phyloP scores from a whole-genome alignment of 345 rosid genomes.

The Fremontodendron californicum region DNA sequence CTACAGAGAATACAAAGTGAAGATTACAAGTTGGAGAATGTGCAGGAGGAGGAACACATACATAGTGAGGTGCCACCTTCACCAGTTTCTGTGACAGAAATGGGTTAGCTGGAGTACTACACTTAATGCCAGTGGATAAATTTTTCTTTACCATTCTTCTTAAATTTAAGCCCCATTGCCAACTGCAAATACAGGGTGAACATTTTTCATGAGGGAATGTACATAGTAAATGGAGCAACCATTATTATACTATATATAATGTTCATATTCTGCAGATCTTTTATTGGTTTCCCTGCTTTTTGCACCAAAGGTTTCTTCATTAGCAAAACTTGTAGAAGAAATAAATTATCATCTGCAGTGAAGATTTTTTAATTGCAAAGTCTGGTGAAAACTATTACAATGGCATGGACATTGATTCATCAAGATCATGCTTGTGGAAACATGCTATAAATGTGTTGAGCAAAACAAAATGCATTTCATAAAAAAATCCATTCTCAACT shows the following conservation, averaged over 20 bases:
- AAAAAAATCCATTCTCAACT: too few relatives aligned
- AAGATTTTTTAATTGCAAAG: not conserved
- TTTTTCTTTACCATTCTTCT: not conserved
- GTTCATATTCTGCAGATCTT: not conserved
- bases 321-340: not conserved
- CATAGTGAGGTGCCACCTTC: conserved; percentile 31
- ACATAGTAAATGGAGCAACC: conserved; percentile 14
- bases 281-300: not conserved
- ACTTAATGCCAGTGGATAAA: conserved; percentile 29
- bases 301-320: not conserved
- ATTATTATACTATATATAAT: not conserved
- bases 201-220: conserved; percentile 14
- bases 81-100: conserved; percentile 51
- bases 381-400: not conserved
- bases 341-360: not conserved
- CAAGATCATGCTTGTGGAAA: too few relatives aligned
- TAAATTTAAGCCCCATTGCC: not conserved
- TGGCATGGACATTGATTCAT: not conserved
- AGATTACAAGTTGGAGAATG: conserved; percentile 19
- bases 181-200: not conserved
- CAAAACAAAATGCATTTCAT: too few relatives aligned
- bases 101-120: conserved; percentile 49
- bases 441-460: too few relatives aligned
- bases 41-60: not conserved
- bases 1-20: conserved; percentile 31